phyloP scores from a whole-genome alignment of 2,329 filamentous ascomycete species.

The Aspergillus chevalieri region DNA sequence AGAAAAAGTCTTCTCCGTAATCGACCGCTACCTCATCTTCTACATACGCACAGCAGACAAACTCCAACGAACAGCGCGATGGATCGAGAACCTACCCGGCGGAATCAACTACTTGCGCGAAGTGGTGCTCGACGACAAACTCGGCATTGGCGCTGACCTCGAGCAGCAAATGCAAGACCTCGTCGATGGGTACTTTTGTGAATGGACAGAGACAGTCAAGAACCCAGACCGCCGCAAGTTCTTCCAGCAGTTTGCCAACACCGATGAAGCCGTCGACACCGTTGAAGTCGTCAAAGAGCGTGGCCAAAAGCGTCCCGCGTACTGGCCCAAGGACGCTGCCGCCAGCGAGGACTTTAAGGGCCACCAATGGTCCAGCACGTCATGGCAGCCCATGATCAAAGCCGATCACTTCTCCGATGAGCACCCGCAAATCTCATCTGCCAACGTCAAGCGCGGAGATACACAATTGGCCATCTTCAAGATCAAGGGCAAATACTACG shows the following conservation, averaged over 20 bases:
- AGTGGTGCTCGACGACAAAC: slow-evolving; percentile 76
- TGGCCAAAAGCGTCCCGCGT: slow-evolving; percentile 64
- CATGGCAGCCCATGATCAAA: slow-evolving; percentile 76
- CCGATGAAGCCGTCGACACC: slow-evolving; percentile 60
- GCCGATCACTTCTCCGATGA: slow-evolving; percentile 62
- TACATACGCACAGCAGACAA: slow-evolving; percentile 91
- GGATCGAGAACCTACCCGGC: slow-evolving; percentile 77
- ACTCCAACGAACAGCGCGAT: slow-evolving; percentile 79
- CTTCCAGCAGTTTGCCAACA: slow-evolving; percentile 83
- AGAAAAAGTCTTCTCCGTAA: slow-evolving; percentile 71
- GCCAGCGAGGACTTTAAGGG: slow-evolving; percentile 66
- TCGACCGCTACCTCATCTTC: slow-evolving; percentile 87
- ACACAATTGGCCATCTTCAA: slow-evolving; percentile 86
- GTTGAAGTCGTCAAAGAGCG: slow-evolving; percentile 69
- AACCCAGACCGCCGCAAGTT: slow-evolving; percentile 60
- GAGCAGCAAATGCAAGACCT: slow-evolving; percentile 84
- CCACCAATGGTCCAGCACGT: slow-evolving; percentile 57
- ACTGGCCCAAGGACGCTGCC: slow-evolving; percentile 64
- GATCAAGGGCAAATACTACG: slow-evolving; percentile 72
- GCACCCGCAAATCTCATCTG: slow-evolving; percentile 63
- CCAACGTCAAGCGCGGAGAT: slow-evolving; percentile 76
- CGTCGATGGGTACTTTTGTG: slow-evolving; percentile 78
- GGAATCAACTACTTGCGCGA: slow-evolving; percentile 76
- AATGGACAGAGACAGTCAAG: slow-evolving; percentile 79
- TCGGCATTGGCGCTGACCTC: slow-evolving; percentile 76